Evolutionary conservation across 2,329 filamentous ascomycete species (phyloP), one percentile per base, ranked within the genome.

Genomic region (Neofusicoccum kwambonambiense): DNA sequence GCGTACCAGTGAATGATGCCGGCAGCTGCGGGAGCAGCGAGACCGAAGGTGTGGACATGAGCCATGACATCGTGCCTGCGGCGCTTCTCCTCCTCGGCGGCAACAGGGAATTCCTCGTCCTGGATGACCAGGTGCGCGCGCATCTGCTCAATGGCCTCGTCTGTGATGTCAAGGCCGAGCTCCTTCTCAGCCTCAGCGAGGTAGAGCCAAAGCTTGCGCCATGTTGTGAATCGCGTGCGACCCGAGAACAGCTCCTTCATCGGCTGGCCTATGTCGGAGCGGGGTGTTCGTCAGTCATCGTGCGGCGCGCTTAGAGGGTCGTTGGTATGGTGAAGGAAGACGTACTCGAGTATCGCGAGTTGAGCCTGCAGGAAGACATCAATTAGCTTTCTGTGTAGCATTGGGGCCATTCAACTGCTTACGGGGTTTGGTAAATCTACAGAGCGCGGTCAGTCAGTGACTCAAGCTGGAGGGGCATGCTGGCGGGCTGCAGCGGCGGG

Each of bases 121-220:
- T 79, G 73, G 51, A 83, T 80, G 17, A 74, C 71, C 65, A 79
- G 71, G 67, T 82, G 75, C 49, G 75, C 74, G 66, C 78, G 77
- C 76, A 84, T 79, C 73, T 83, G 79, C 64, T 74, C 67, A 62
- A 83, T 76, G 1, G 81, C 82, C 45, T 93, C 84, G n/a, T 86
- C 85, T 13, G 86, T 88, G 74, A 97, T 93, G 8, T 85, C 81
- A 52, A 96, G 85, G 2, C 92, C 92, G 2, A 96, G 85, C 77
- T 93, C 90, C 76, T 88, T 89, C 82, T 97, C 90, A 9, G 86
- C 83, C 82, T 96, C 89, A 27, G 93, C 93, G 11, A 97, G 89
- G 79, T 85, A 88, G 50, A 94, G 81, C 93, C 93, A 97, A 17
- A 97, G 86, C 75, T 91, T 85, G 68, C 93, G 87, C 92, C 92